Evolutionary conservation across 2,329 filamentous ascomycete species (phyloP).

Genomic region (Nemania sp.): DNA sequence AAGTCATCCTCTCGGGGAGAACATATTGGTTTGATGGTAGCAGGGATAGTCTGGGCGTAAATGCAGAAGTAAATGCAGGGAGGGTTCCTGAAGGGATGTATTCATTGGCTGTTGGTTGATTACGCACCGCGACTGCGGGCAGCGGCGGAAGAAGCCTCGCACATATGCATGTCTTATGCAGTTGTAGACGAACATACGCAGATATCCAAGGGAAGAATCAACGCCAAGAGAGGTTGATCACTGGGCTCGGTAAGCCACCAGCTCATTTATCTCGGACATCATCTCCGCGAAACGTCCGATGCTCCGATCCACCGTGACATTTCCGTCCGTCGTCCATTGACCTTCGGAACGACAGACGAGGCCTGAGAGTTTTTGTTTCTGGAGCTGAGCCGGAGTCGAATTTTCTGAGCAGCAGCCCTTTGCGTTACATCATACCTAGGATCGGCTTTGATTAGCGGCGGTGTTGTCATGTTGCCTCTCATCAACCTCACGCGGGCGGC

Average conservation of each 20-base stretch:
- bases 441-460: neutral
- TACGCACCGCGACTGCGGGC: no score
- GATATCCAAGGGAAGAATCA: neutral
- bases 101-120: no score
- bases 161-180: neutral
- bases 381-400: neutral
- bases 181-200: neutral
- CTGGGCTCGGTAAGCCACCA: constrained; percentile 3
- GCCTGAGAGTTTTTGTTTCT: neutral
- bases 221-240: neutral
- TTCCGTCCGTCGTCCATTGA: neutral
- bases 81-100: no score
- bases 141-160: neutral
- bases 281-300: neutral
- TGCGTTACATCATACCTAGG: neutral
- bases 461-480: neutral
- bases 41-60: no score
- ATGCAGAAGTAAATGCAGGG: no score
- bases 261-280: constrained; percentile 5
- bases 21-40: no score
- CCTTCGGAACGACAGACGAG: neutral
- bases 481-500: neutral
- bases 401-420: neutral
- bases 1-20: no score
- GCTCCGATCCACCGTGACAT: constrained; percentile 3